These are phyloP conservation scores for Sonneratia alba DNA, from an alignment of 345 rosid species.

Conservation along the genomic window DNA sequence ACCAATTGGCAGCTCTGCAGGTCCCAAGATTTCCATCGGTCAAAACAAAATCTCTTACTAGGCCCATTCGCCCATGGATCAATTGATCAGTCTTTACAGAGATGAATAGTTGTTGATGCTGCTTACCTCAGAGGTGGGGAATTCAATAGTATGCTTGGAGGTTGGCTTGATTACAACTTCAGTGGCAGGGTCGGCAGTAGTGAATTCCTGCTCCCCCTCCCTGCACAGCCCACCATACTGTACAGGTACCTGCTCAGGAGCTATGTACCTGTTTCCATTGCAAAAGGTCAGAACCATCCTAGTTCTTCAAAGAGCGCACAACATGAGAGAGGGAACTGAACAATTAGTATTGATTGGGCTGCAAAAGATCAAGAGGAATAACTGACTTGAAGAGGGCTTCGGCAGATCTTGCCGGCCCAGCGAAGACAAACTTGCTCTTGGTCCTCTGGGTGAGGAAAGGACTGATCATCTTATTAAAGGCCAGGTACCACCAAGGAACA, in stretches of 20 bases:
- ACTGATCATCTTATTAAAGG: conserved; percentile 35
- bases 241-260: conserved; percentile 41
- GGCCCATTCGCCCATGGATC: not conserved
- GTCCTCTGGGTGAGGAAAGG: conserved; percentile 48
- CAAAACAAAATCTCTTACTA: not conserved
- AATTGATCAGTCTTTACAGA: not conserved
- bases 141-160: conserved; percentile 28
- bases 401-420: conserved; percentile 31
- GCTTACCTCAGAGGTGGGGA: conserved; percentile 32
- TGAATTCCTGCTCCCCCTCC: conserved; percentile 34
- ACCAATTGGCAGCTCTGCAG: conserved; percentile 19
- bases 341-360: not conserved
- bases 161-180: conserved; percentile 28
- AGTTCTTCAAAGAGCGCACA: not conserved
- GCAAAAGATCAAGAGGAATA: not conserved
- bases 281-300: not conserved
- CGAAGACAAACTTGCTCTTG: conserved; percentile 45
- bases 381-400: conserved; percentile 49
- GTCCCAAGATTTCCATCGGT: not conserved
- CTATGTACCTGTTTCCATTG: conserved; percentile 25
- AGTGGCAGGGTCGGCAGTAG: conserved; percentile 20
- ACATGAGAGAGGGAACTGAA: not conserved
- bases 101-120: not conserved
- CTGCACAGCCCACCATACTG: conserved; percentile 41
- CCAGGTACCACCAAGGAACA: conserved; percentile 53